Evolutionary conservation across 345 rosid species (phyloP).

Genomic region (Ailanthus altissimus): DNA sequence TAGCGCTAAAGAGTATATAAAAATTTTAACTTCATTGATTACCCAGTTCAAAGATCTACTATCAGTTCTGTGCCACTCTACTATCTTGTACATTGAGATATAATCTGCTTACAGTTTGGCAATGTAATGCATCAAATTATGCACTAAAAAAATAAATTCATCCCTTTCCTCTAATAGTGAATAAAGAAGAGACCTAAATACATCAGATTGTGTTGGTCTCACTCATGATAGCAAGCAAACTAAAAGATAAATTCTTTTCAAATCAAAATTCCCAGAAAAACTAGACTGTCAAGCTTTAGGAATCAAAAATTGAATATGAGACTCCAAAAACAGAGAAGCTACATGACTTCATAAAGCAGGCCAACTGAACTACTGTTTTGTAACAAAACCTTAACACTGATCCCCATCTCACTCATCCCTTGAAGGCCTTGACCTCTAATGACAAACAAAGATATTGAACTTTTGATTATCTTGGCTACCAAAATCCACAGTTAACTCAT

Average conservation of each 20-base stretch:
- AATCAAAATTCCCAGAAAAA: too few relatives aligned
- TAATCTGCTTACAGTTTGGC: conserved; percentile 10
- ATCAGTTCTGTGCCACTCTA: conserved; percentile 2
- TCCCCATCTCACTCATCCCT: background rate
- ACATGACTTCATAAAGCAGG: background rate
- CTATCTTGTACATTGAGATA: background rate
- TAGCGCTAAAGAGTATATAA: background rate
- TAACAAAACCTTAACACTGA: background rate
- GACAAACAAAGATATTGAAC: background rate
- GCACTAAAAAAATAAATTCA: background rate
- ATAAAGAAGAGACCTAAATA: background rate
- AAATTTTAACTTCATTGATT: background rate
- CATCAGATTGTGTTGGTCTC: background rate
- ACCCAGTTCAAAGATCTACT: background rate
- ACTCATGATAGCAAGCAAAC: background rate
- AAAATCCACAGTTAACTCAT: background rate
- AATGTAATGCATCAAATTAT: background rate
- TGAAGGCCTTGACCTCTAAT: background rate
- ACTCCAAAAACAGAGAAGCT: background rate
- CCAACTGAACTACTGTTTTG: background rate
- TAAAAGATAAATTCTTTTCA: background rate
- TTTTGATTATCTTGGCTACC: background rate
- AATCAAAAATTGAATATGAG: too few relatives aligned
- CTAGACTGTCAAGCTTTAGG: too few relatives aligned
- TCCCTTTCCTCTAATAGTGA: background rate